Conservation (phyloP, 495 filamentous ascomycete species). For the Astrothelium macrocarpum region DNA sequence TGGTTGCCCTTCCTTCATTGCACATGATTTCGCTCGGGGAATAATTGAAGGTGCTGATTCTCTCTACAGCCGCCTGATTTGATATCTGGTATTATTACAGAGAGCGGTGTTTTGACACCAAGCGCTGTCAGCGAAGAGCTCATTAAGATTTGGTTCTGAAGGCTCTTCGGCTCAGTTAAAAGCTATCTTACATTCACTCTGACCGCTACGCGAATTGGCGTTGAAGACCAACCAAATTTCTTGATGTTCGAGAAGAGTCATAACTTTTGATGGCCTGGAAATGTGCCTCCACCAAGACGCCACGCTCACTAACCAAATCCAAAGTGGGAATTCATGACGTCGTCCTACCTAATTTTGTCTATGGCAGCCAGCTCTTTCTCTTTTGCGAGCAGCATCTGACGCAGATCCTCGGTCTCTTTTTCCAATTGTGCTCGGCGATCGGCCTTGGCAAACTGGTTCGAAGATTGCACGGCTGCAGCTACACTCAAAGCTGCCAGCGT, state of each 20-base stretch:
- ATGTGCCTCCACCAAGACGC: neutral
- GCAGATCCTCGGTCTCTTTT: slow-evolving; percentile 67
- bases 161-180: neutral
- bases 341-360: neutral
- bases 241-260: neutral
- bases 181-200: neutral
- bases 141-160: slow-evolving; percentile 69
- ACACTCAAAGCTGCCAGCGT: slow-evolving; percentile 32
- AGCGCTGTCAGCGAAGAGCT: slow-evolving; percentile 69
- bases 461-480: slow-evolving; percentile 13
- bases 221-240: neutral
- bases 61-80: slow-evolving; percentile 52
- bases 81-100: slow-evolving; percentile 72
- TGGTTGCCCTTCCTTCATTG: slow-evolving; percentile 15
- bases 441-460: slow-evolving; percentile 31
- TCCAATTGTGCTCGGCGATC: slow-evolving; percentile 58
- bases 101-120: slow-evolving; percentile 63
- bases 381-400: slow-evolving; percentile 61
- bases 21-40: neutral
- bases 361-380: slow-evolving; percentile 62
- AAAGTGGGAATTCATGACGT: neutral
- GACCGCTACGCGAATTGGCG: neutral
- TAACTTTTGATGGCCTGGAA: neutral
- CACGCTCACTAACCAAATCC: neutral
- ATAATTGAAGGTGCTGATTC: slow-evolving; percentile 6